Conservation (phyloP, 1,284 basidiomycete genomes). For the Exobasidium cylindrosporum region DNA sequence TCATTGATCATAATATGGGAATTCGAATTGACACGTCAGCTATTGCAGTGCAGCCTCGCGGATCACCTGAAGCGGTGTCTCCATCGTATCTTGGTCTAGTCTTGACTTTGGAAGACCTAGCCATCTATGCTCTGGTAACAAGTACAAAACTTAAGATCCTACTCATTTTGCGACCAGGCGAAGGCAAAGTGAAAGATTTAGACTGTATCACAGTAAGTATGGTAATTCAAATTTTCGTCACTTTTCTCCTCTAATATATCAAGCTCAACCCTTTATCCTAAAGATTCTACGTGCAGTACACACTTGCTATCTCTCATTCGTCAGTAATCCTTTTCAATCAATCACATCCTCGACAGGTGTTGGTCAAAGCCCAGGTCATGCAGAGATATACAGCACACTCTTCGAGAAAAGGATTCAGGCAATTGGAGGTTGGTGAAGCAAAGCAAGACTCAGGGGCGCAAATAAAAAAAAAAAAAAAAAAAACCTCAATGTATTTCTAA, state of each 20-base stretch:
- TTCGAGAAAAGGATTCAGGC: slow-evolving; percentile 6
- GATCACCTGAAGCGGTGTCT: not conserved
- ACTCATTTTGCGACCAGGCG: not conserved
- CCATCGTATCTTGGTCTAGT: slow-evolving; percentile 5
- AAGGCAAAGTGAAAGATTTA: slow-evolving; percentile 7
- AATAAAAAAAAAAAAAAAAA: no score
- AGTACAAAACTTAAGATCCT: slow-evolving; percentile 8
- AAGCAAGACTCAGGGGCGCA: no score
- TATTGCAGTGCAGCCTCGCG: not conserved
- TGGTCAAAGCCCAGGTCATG: not conserved
- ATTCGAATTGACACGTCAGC: not conserved
- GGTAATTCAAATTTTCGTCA: not conserved
- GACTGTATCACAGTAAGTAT: slow-evolving; percentile 9
- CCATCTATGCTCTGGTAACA: slow-evolving; percentile 8
- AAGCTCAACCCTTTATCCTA: not conserved
- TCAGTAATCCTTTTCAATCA: slow-evolving; percentile 9
- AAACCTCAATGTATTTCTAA: no score
- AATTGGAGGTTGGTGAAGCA: slow-evolving; percentile 9
- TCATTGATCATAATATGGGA: not conserved
- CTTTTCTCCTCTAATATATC: not conserved
- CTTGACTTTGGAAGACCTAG: slow-evolving; percentile 6
- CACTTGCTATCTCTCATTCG: slow-evolving; percentile 8
- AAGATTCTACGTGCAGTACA: slow-evolving; percentile 8
- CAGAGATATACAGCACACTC: slow-evolving; percentile 1
- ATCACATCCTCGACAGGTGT: not conserved